phyloP scores from a whole-genome alignment of 805 yeast species.

The Lipomyces lipofer region DNA sequence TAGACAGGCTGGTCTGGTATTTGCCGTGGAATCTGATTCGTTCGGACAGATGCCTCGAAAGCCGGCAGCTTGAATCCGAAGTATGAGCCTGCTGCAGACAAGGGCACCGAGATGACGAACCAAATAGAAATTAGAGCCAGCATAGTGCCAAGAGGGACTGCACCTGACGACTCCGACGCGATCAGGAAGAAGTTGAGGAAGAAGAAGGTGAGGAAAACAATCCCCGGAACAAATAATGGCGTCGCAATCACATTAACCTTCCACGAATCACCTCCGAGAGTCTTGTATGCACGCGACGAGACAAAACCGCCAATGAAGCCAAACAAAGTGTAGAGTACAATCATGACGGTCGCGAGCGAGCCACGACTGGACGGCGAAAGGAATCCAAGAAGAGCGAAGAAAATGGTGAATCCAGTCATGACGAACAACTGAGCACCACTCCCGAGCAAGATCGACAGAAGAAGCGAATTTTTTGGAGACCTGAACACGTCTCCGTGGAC shows the following conservation, averaged over 20 bases:
- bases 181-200: constrained; percentile 80
- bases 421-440: constrained; percentile 81
- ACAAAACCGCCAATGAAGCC: constrained; percentile 84
- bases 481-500: constrained; percentile 95
- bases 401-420: constrained; percentile 71
- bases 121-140: constrained; percentile 76
- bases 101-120: constrained; percentile 82
- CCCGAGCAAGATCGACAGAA: constrained; percentile 80
- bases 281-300: constrained; percentile 82
- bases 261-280: constrained; percentile 91
- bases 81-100: constrained; percentile 80
- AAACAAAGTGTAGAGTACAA: constrained; percentile 75
- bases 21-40: constrained; percentile 95
- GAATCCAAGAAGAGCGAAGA: constrained; percentile 84
- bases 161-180: constrained; percentile 81
- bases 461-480: constrained; percentile 67
- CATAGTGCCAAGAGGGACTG: constrained; percentile 90
- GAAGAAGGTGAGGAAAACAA: constrained; percentile 61
- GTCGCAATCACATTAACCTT: constrained; percentile 79
- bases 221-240: constrained; percentile 83
- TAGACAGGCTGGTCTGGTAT: constrained; percentile 90
- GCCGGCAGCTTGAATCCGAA: constrained; percentile 65
- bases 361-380: constrained; percentile 95
- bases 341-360: constrained; percentile 84
- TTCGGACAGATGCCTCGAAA: constrained; percentile 73